Evolutionary conservation across 768 basidiomycete species (phyloP).

Genomic region (Xerocomellus chrysenteron): DNA sequence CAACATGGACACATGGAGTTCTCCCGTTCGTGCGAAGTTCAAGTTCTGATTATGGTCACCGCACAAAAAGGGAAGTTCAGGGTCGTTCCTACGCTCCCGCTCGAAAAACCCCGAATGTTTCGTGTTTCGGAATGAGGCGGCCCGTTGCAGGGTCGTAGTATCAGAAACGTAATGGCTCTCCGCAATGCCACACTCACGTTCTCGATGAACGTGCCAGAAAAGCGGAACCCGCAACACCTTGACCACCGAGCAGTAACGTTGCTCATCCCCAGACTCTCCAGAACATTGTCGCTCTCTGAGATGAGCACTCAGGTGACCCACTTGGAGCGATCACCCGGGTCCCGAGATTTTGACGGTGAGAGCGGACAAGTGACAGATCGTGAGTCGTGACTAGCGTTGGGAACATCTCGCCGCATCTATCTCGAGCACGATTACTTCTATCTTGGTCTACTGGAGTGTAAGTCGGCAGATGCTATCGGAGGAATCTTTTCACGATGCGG

Average conservation of each 20-base stretch:
- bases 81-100: not conserved
- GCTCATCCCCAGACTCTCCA: not conserved
- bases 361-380: conserved; percentile 7
- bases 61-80: conserved; percentile 16
- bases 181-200: conserved; percentile 5
- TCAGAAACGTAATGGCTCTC: conserved; percentile 14
- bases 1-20: not conserved
- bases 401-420: conserved; percentile 13
- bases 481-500: conserved; percentile 8
- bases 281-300: not conserved
- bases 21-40: not conserved
- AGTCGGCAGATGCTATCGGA: conserved; percentile 3
- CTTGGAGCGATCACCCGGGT: conserved; percentile 2
- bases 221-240: not conserved
- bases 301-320: conserved; percentile 3
- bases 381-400: conserved; percentile 1
- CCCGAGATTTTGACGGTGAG: conserved; percentile 10
- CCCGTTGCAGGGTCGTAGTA: conserved; percentile 15
- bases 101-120: not conserved
- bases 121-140: conserved; percentile 2
- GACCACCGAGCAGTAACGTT: not conserved
- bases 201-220: not conserved
- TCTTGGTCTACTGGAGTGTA: conserved; percentile 9
- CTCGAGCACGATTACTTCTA: conserved; percentile 8
- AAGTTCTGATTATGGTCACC: not conserved